Percentiles rank a stretch among this genome's conserved stretches.
phyloP scores from a whole-genome alignment of 2,329 filamentous ascomycete genomes.

The Ophiocordyceps camponoti-saundersi region DNA sequence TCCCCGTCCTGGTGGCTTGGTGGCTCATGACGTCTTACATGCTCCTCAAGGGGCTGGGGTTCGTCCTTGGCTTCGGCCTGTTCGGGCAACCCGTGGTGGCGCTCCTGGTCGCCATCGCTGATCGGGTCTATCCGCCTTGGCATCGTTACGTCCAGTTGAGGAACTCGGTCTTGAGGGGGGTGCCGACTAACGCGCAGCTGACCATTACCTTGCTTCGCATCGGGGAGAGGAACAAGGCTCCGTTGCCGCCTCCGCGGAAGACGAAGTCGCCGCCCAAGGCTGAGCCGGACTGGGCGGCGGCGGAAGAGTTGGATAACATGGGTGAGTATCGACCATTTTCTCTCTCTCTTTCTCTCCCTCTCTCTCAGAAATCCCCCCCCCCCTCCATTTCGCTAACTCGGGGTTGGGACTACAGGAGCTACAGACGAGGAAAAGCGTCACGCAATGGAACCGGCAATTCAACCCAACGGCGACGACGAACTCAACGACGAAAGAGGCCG shows the following conservation, averaged over 20 bases:
- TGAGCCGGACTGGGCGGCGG: conserved; percentile 25
- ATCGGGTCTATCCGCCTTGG: conserved; percentile 52
- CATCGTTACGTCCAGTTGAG: conserved; percentile 56
- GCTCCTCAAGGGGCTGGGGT: conserved; percentile 46
- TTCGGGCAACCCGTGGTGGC: conserved; percentile 64
- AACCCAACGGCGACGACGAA: conserved; percentile 19
- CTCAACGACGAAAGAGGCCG: background rate
- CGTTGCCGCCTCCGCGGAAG: conserved; percentile 43
- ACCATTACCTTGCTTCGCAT: conserved; percentile 66
- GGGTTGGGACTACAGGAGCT: conserved; percentile 25
- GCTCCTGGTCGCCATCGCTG: conserved; percentile 39
- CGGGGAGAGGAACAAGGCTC: conserved; percentile 66
- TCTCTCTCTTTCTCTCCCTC: no score
- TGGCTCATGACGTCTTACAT: conserved; percentile 39
- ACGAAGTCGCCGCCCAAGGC: conserved; percentile 17
- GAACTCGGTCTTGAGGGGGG: conserved; percentile 62
- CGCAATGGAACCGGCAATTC: conserved; percentile 31
- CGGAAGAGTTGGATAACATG: conserved; percentile 16
- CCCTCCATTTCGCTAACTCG: no score
- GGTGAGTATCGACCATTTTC: conserved; percentile 8
- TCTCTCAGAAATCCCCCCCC: no score
- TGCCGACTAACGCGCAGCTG: conserved; percentile 75
- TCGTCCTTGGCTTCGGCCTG: conserved; percentile 56
- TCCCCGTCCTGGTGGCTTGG: conserved; percentile 33
- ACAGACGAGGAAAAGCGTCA: conserved; percentile 47